Conservation (phyloP, 2,329 filamentous ascomycete species). For the Cyclaneusma minus region DNA sequence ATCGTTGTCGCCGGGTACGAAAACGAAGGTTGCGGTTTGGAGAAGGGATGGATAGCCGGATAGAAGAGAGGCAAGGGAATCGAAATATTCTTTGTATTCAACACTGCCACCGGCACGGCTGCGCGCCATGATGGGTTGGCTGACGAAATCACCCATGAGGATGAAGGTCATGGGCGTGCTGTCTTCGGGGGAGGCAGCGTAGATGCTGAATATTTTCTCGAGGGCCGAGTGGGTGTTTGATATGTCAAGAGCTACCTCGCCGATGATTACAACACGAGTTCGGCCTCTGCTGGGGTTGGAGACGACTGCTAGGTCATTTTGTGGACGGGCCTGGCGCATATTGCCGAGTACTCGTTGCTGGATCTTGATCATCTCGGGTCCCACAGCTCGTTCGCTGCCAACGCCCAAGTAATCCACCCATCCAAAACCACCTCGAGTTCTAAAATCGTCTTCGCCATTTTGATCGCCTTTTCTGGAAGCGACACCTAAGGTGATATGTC, state of each 20-base stretch:
- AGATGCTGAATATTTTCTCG: conserved; percentile 60
- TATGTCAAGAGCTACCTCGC: conserved; percentile 75
- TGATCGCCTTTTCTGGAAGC: conserved; percentile 40
- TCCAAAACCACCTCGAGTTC: conserved; percentile 70
- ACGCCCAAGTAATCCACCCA: conserved; percentile 95
- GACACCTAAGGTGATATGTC: conserved; percentile 63
- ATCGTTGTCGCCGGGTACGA: conserved; percentile 92
- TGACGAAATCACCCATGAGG: conserved; percentile 71
- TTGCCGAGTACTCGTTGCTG: conserved; percentile 50
- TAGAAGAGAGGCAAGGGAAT: conserved; percentile 67
- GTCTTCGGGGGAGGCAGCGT: conserved; percentile 48
- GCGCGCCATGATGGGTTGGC: conserved; percentile 47
- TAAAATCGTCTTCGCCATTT: conserved; percentile 34
- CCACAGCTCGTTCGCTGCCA: conserved; percentile 74
- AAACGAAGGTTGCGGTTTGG: conserved; percentile 68
- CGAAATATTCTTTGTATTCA: conserved; percentile 94
- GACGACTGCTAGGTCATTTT: too few relatives aligned
- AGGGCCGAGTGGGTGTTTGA: conserved; percentile 70
- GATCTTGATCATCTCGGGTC: conserved; percentile 67
- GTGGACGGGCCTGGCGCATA: too few relatives aligned
- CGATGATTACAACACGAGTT: conserved; percentile 55
- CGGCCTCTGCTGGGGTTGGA: too few relatives aligned
- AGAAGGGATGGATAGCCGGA: conserved; percentile 73
- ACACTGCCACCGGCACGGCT: conserved; percentile 69
- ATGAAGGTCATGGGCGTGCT: conserved; percentile 65